Conservation (phyloP, 345 rosid species). For the Balakata baccata region DNA sequence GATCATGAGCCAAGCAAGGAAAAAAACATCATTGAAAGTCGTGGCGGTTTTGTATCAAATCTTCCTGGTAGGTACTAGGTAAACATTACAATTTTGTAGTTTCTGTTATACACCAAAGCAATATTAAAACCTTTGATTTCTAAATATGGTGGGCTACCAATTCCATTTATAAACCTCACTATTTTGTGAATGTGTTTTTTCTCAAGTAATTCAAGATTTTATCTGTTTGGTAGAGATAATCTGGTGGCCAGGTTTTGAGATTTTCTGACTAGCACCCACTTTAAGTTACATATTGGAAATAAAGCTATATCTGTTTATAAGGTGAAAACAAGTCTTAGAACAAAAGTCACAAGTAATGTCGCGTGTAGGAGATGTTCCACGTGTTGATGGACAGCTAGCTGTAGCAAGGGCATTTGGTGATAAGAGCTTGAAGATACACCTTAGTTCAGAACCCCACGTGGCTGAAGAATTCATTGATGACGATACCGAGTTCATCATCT, state of each 20-base stretch:
- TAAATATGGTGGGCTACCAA: background rate
- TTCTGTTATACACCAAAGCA: background rate
- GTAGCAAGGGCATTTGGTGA: conserved; percentile 95
- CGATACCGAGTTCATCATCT: conserved; percentile 48
- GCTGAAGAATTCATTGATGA: conserved; percentile 35
- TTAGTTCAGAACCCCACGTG: conserved; percentile 81
- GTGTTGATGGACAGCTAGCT: conserved; percentile 88
- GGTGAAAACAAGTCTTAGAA: background rate
- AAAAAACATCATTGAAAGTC: conserved; percentile 50
- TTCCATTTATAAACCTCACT: background rate
- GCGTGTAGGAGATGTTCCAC: conserved; percentile 75
- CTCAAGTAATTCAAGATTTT: background rate
- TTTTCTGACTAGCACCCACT: background rate
- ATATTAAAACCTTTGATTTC: background rate
- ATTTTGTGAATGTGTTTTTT: background rate
- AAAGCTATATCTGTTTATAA: background rate
- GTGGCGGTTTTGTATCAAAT: conserved; percentile 87
- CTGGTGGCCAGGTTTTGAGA: conserved; percentile 3
- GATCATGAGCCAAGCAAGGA: conserved; percentile 93
- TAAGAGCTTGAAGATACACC: conserved; percentile 73
- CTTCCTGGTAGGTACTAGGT: conserved; percentile 64
- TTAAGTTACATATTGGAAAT: background rate
- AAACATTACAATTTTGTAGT: background rate
- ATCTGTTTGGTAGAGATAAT: background rate
- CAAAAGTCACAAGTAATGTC: background rate